Base-by-base conservation (phyloP, 257 asterid genomes). In the Eucommia ulmoides region DNA sequence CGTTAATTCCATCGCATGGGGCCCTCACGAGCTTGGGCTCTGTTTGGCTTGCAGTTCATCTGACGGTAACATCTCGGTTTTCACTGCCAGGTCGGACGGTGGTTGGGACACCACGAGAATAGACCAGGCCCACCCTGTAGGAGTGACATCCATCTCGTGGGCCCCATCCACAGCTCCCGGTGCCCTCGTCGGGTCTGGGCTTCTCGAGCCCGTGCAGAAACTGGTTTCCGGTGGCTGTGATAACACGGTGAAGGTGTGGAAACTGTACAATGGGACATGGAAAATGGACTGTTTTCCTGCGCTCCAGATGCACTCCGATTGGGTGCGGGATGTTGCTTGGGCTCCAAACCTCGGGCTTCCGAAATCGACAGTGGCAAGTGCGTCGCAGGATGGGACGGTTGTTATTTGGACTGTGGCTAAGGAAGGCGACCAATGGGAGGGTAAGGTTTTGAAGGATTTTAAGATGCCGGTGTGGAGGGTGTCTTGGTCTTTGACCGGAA, bases 31-130 rank as follows among this genome's bases (percentile, higher is more conserved):
- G 16, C 44, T 6, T 35, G 44, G 44, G n/a, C 44, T 35, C 44
- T 11, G 44, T 17, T 35, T 35, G 44, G 44, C 44, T 35, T 35
- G 44, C 16, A 17, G 44, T 10, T 35, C 44, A 5, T 35, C 44
- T 35, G 44, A 35, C 16, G 44, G 44, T 5, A 35, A 35, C 16
- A 35, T 35, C 0, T 3, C 44, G 3, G 44, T 35, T 0, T 35
- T 10, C 16, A 35, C 44, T 2, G 44, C 44, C 3, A 35, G 44
- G 11, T 35, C 15, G 16, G 44, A 35, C 11, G 44, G 44, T 1
- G 44, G 44, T 35, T 35, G 44, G 44, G 44, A 35, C 44, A 35
- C 44, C 44, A 35, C 44, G 11, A 35, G 44, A 35, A 35, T 35
- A 35, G 44, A 35, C 16, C 44, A 11, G 16, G 44, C 44, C 44